phyloP scores from a whole-genome alignment of 1,139 yeast genomes.

The Entelexis sorbosivorans region DNA sequence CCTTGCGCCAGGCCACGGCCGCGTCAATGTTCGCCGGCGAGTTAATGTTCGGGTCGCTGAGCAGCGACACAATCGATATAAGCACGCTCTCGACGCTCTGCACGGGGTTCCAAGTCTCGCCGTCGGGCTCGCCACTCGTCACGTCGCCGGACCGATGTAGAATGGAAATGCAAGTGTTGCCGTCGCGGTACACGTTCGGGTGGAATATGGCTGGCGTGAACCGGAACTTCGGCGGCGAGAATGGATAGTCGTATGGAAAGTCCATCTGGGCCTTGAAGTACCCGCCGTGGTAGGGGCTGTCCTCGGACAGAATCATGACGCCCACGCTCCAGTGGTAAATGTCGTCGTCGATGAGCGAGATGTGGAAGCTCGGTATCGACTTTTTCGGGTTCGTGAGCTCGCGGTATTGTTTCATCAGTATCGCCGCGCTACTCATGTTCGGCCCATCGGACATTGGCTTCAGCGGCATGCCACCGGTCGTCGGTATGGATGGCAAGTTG shows the following conservation, averaged over 20 bases:
- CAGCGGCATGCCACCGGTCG: slow-evolving; percentile 13
- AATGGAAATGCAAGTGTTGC: slow-evolving; percentile 83
- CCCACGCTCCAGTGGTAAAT: slow-evolving; percentile 85
- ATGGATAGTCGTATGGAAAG: slow-evolving; percentile 86
- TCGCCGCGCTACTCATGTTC: slow-evolving; percentile 41
- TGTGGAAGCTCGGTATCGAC: slow-evolving; percentile 84
- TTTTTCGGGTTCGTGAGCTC: slow-evolving; percentile 89
- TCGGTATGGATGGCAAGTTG: neutral
- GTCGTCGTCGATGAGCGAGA: slow-evolving; percentile 65
- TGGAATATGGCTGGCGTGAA: slow-evolving; percentile 94
- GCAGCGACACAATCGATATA: slow-evolving; percentile 75
- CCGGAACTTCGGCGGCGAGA: slow-evolving; percentile 79
- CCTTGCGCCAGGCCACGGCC: slow-evolving; percentile 79
- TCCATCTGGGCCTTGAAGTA: slow-evolving; percentile 87
- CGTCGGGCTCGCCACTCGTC: slow-evolving; percentile 81
- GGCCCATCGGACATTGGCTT: slow-evolving; percentile 20
- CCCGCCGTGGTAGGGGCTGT: slow-evolving; percentile 91
- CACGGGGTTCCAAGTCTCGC: slow-evolving; percentile 85
- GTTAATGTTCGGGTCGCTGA: slow-evolving; percentile 85
- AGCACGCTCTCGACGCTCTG: slow-evolving; percentile 88
- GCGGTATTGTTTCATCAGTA: slow-evolving; percentile 84
- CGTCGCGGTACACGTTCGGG: slow-evolving; percentile 90
- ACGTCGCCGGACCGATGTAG: slow-evolving; percentile 85
- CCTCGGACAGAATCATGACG: slow-evolving; percentile 80
- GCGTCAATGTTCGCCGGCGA: slow-evolving; percentile 98